Evolutionary conservation across 768 basidiomycete genomes (phyloP).

Genomic region (Fomitopsis serialis): DNA sequence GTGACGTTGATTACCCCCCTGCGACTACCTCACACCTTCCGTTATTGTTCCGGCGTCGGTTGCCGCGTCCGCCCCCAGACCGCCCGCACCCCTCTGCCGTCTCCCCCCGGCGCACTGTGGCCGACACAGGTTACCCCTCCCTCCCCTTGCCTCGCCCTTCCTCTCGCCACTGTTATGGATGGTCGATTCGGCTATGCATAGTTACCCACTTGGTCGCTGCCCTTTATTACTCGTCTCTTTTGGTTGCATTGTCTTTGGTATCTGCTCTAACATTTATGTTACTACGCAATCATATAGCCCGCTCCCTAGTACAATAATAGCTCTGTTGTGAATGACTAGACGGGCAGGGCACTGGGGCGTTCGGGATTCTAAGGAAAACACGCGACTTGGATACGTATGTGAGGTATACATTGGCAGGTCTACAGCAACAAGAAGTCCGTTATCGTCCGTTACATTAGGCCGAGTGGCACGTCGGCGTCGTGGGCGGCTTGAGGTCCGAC

Average conservation of each 20-base stretch:
- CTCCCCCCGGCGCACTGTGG: neutral
- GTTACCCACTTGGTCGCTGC: neutral
- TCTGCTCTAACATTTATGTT: neutral
- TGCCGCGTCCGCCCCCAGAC: neutral
- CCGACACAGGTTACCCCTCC: neutral
- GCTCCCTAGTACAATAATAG: neutral
- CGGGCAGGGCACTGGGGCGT: no score
- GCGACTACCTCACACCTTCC: neutral
- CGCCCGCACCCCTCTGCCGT: neutral
- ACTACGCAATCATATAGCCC: conserved; percentile 6
- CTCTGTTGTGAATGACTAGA: neutral
- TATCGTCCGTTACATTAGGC: no score
- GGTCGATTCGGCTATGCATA: neutral
- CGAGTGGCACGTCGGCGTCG: neutral
- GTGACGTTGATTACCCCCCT: neutral
- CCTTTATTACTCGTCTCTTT: neutral
- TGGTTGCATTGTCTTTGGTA: neutral
- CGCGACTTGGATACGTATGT: neutral
- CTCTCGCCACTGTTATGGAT: neutral
- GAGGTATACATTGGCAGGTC: neutral
- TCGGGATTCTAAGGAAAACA: neutral
- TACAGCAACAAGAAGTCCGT: neutral
- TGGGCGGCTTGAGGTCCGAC: neutral
- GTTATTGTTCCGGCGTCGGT: neutral
- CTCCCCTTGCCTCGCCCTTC: neutral